phyloP scores from a whole-genome alignment of 192 early-diverging fungal genomes.

The Entrophospora sp. region DNA sequence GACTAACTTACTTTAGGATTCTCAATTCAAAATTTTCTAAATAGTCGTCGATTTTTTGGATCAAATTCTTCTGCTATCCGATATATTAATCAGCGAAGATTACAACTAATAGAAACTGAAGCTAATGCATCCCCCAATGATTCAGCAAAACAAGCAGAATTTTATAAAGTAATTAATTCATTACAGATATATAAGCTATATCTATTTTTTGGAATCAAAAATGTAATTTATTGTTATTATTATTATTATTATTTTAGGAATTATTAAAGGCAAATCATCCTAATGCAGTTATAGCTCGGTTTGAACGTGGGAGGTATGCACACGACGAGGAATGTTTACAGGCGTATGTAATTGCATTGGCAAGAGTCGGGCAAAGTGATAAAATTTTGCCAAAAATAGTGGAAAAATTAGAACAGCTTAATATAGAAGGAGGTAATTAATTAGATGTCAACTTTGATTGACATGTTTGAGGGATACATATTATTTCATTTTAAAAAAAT shows the following conservation, averaged over 20 bases:
- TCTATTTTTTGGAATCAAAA: no score
- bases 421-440: conserved; percentile 19
- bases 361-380: conserved; percentile 41
- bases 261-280: conserved; percentile 43
- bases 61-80: conserved; percentile 25
- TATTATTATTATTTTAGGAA: conserved; percentile 32
- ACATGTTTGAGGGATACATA: no score
- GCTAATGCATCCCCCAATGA: conserved; percentile 43
- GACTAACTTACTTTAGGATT: not conserved
- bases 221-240: no score
- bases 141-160: conserved; percentile 36
- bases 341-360: conserved; percentile 44
- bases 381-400: conserved; percentile 46
- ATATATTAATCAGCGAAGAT: conserved; percentile 33
- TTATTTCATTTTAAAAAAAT: conserved; percentile 18
- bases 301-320: conserved; percentile 44
- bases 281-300: conserved; percentile 39
- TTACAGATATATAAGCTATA: no score
- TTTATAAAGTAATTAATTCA: conserved; percentile 45
- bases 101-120: conserved; percentile 44
- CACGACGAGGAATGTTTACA: conserved; percentile 46
- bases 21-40: not conserved
- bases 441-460: no score
- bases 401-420: conserved; percentile 37
- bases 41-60: not conserved